Percentiles rank a stretch among this genome's conserved stretches.
Evolutionary conservation across 148 eudicot species (phyloP).

Genomic region (Chenopodium album): DNA sequence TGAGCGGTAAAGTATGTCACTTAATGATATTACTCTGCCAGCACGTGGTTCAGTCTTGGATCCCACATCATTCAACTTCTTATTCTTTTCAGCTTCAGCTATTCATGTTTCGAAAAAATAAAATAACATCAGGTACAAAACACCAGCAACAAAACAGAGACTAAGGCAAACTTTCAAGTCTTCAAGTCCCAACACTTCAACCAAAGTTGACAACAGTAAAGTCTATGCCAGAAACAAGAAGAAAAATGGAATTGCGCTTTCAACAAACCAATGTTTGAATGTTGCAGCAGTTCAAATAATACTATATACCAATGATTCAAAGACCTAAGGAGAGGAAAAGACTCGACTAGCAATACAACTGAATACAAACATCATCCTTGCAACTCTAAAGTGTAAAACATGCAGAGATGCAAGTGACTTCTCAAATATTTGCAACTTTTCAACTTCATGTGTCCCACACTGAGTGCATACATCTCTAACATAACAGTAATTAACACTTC

Average conservation of each 20-base stretch:
- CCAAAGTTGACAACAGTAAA: background rate
- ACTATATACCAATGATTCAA: background rate
- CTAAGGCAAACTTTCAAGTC: slow-evolving; percentile 1
- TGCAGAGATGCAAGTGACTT: background rate
- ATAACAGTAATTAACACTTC: background rate
- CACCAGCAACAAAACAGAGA: slow-evolving; percentile 1
- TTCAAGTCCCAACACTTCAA: background rate
- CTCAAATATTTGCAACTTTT: background rate
- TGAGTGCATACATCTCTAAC: background rate
- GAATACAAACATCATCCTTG: background rate
- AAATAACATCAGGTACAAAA: background rate
- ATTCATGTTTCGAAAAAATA: slow-evolving; percentile 15
- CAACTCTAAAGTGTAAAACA: background rate
- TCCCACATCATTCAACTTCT: slow-evolving; percentile 48
- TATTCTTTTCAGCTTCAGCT: slow-evolving; percentile 69
- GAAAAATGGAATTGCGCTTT: background rate
- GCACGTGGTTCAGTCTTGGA: slow-evolving; percentile 50
- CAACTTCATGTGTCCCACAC: background rate
- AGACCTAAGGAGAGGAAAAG: background rate
- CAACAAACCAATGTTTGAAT: background rate
- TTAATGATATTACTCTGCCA: slow-evolving; percentile 64
- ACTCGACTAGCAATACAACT: background rate
- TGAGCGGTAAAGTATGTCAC: slow-evolving; percentile 69
- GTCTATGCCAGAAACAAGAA: background rate
- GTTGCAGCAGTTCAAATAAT: background rate